A percentile compares a stretch with the other conserved stretches of the same genome.
phyloP scores from a whole-genome alignment of 2,329 filamentous ascomycete species.

The Aaosphaeria pasadenensis region DNA sequence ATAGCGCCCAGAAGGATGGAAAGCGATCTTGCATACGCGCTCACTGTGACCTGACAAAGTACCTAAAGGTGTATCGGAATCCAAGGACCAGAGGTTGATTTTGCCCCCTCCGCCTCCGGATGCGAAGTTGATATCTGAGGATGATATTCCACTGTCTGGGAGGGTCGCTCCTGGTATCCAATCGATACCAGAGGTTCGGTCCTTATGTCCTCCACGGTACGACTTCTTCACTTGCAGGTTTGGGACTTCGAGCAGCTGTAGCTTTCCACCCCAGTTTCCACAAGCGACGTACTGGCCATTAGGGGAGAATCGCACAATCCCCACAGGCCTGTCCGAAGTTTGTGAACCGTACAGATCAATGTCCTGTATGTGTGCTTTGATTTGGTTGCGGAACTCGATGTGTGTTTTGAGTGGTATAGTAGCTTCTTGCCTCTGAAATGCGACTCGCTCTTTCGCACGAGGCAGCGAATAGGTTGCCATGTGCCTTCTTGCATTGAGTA shows the following conservation, averaged over 20 bases:
- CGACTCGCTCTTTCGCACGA: conserved; percentile 71
- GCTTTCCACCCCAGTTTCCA: conserved; percentile 88
- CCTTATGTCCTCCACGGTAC: conserved; percentile 76
- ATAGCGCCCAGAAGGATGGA: conserved; percentile 88
- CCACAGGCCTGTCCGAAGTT: conserved; percentile 84
- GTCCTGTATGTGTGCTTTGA: conserved; percentile 77
- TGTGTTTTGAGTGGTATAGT: conserved; percentile 84
- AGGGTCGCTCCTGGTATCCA: conserved; percentile 86
- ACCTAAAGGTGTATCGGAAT: conserved; percentile 77
- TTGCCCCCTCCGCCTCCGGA: conserved; percentile 87
- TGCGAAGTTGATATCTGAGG: conserved; percentile 76
- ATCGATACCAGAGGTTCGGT: conserved; percentile 83
- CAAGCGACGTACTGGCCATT: conserved; percentile 80
- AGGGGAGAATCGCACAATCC: conserved; percentile 87
- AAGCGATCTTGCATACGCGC: conserved; percentile 87
- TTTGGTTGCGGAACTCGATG: conserved; percentile 83
- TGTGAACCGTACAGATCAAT: conserved; percentile 95
- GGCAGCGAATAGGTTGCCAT: conserved; percentile 84
- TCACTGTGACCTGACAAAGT: conserved; percentile 81
- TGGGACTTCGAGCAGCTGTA: conserved; percentile 82
- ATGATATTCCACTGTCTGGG: conserved; percentile 66
- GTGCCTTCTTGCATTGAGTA: conserved; percentile 72
- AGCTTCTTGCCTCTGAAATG: conserved; percentile 75
- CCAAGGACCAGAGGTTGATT: conserved; percentile 86
- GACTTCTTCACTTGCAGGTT: conserved; percentile 73